Conservation (phyloP, 2,329 filamentous ascomycete species). For the Sporothrix dimorphospora region DNA sequence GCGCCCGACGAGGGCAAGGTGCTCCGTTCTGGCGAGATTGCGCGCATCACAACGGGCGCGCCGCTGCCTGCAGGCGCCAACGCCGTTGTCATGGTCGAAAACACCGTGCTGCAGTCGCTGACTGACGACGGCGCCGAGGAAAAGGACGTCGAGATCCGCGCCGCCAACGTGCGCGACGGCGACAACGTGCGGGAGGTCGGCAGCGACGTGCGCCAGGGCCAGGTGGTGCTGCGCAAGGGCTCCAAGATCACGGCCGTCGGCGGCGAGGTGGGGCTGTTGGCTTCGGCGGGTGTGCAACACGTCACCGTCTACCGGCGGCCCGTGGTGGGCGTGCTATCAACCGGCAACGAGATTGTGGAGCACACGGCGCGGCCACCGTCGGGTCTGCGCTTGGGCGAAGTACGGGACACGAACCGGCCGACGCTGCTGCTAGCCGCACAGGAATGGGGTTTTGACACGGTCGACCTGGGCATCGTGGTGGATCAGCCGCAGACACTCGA, state of each 20-base stretch:
- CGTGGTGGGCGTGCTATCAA: conserved; percentile 83
- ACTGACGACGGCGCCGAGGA: conserved; percentile 85
- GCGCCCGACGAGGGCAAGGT: conserved; percentile 66
- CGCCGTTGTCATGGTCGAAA: conserved; percentile 95
- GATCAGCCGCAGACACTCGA: conserved; percentile 77
- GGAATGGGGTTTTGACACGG: conserved; percentile 73
- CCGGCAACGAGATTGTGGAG: conserved; percentile 89
- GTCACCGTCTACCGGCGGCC: conserved; percentile 77
- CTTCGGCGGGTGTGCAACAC: conserved; percentile 75
- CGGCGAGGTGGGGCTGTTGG: conserved; percentile 87
- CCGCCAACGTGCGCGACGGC: conserved; percentile 70
- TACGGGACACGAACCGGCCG: conserved; percentile 90
- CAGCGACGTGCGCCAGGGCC: conserved; percentile 75
- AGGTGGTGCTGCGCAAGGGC: conserved; percentile 72
- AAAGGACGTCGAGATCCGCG: conserved; percentile 82
- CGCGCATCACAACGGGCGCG: conserved; percentile 92
- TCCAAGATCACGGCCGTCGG: conserved; percentile 84
- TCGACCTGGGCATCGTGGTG: conserved; percentile 84
- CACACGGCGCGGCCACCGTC: conserved; percentile 60
- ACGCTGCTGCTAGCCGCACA: conserved; percentile 78
- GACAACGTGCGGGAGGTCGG: conserved; percentile 93
- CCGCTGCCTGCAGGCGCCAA: conserved; percentile 87
- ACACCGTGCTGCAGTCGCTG: conserved; percentile 74
- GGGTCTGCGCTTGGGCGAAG: conserved; percentile 74
- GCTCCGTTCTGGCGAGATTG: conserved; percentile 74